phyloP scores from a whole-genome alignment of 2,329 filamentous ascomycete species.

The Phoma herbarum region DNA sequence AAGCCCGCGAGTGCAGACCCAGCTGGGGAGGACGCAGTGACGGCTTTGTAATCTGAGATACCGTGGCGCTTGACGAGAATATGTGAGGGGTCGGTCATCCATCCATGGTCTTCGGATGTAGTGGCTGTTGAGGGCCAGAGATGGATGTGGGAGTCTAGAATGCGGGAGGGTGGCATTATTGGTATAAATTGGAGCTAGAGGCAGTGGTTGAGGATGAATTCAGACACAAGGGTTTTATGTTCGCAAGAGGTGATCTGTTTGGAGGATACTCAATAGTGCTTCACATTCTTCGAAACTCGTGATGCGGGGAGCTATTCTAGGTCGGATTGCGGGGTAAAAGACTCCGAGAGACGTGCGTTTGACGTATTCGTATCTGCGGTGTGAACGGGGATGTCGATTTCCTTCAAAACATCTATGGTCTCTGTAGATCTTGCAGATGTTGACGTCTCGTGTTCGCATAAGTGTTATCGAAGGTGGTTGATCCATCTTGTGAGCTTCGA shows the following conservation, averaged over 20 bases:
- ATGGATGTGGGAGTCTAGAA: conserved; percentile 81
- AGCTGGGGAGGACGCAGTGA: conserved; percentile 23
- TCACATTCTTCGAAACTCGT: not conserved
- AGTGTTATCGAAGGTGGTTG: not conserved
- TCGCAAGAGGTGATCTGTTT: not conserved
- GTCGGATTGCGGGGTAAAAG: conserved; percentile 25
- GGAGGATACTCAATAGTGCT: not conserved
- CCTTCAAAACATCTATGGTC: not conserved
- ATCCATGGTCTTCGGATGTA: conserved; percentile 71
- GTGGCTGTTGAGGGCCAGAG: conserved; percentile 74
- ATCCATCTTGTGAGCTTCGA: not conserved
- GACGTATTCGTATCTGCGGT: not conserved
- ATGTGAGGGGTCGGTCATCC: conserved; percentile 64
- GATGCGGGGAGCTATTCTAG: conserved; percentile 10
- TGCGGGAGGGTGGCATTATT: conserved; percentile 43
- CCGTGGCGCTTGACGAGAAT: conserved; percentile 72
- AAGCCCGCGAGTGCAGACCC: conserved; percentile 63
- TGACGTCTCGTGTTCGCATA: not conserved
- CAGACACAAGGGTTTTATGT: not conserved
- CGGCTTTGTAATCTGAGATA: conserved; percentile 65
- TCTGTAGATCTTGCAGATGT: not conserved
- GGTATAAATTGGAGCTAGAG: not conserved
- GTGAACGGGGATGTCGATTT: not conserved
- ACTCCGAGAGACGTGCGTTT: conserved; percentile 13
- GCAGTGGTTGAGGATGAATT: not conserved